Conservation (phyloP, 2,329 filamentous ascomycete species). For the Aureobasidium zeae region DNA sequence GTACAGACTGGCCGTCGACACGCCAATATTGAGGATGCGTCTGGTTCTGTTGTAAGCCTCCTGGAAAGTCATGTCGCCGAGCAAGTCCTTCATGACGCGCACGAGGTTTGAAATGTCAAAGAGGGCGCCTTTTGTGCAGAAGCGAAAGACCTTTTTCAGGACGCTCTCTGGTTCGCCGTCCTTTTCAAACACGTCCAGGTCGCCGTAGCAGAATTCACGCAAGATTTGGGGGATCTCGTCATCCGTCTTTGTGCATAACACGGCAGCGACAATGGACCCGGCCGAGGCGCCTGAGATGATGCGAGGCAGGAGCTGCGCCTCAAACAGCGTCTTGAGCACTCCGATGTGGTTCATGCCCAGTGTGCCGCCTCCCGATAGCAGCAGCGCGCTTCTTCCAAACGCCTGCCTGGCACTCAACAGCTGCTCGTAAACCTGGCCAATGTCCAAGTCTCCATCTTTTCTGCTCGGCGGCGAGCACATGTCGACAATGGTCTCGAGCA, state of each 20-base stretch:
- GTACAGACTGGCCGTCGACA: conserved; percentile 78
- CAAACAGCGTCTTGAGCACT: conserved; percentile 71
- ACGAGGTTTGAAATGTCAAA: conserved; percentile 76
- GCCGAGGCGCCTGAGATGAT: conserved; percentile 85
- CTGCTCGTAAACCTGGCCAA: conserved; percentile 55
- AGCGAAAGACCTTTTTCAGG: conserved; percentile 61
- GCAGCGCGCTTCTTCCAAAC: conserved; percentile 73
- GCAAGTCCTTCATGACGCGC: conserved; percentile 67
- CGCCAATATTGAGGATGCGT: conserved; percentile 85
- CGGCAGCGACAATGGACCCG: conserved; percentile 74
- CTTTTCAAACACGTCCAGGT: conserved; percentile 70
- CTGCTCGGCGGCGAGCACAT: conserved; percentile 36
- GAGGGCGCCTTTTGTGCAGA: conserved; percentile 68
- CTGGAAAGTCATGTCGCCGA: conserved; percentile 88
- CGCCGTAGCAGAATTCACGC: conserved; percentile 64
- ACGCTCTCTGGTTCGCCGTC: conserved; percentile 51
- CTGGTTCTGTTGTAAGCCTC: conserved; percentile 93
- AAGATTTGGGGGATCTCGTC: conserved; percentile 66
- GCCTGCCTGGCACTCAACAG: conserved; percentile 65
- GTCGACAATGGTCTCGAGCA: conserved; percentile 63
- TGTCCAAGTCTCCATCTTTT: conserved; percentile 45
- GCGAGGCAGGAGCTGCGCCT: conserved; percentile 65
- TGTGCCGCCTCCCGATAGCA: conserved; percentile 77
- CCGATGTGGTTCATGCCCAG: conserved; percentile 91
- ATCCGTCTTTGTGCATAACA: conserved; percentile 68